Evolutionary conservation across 2,329 filamentous ascomycete species (phyloP), one percentile per base, ranked within the genome.

Genomic region (Calonectria hawksworthii): DNA sequence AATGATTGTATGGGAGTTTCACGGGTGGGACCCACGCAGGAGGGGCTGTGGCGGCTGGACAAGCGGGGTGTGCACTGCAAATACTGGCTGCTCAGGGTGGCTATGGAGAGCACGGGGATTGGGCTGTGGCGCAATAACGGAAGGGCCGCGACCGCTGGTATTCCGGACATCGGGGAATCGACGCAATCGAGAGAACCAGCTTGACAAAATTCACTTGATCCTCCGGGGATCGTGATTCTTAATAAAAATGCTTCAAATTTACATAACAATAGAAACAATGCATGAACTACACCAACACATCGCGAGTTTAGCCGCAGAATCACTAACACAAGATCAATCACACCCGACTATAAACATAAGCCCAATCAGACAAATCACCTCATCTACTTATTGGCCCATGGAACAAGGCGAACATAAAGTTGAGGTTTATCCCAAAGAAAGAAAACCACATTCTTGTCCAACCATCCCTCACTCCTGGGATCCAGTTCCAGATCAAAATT

Each of bases 371-470:
- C 18, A 11, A 21, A 6, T 30, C 23, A 41, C 4, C 30, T 30
- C 16, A 21, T 23, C 41, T 63, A 69, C 23, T n/a, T 38, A 8
- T 8, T 26, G 13, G 30, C 28, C 61, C 61, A 30, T 6, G 68
- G 72, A 1, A 30, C 30, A 32, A 74, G 68, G 14, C 68, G 52
- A 16, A 75, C 44, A 26, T 65, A 47, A 9, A 75, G 50, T 13
- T 50, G 30, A 11, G 72, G 72, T 63, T 84, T 84, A 13, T 81
- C 70, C 82, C 83, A 85, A 59, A 83, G 77, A 5, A 81, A 18
- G 69, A 78, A 83, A 26, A 80, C 77, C 32, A 74, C 74, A 51
- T 84, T 82, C 21, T 80, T 63, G 2, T 81, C 52, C 26, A 68
- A 74, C 83, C 83, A 84, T 16, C 79, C 69, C 4, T 63, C 38